Base-by-base conservation (phyloP, 176 grass and related monocot species). In the Guadua angustifolia region DNA sequence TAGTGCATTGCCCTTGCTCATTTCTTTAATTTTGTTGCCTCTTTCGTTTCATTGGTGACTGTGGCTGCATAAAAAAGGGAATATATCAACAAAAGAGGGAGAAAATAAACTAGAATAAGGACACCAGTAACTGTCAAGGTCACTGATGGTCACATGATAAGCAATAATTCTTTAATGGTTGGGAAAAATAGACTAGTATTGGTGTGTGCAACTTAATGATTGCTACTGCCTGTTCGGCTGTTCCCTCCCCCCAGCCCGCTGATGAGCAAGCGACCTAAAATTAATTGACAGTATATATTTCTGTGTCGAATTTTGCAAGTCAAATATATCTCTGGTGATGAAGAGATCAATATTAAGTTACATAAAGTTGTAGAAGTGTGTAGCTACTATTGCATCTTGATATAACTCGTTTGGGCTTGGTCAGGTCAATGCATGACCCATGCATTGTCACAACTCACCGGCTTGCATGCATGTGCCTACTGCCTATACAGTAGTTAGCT, bases 91-190 rank as follows among this genome's bases (percentile, higher is more conserved):
- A 80, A 49, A 18, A 19, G 71, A 82, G 7, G 66, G 45, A 66
- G 22, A 55, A 81, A 65, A 66, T 35, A 71, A 65, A 33, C 36
- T 64, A 73, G 22, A 70, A 82, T 73, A 90, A 78, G 39, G 71
- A 86, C 74, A 82, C 64, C 40, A 51, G 77, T 82, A 91, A 85
- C 72, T 85, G 85, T 82, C 86, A 74, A 21, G 49, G 74, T 90
- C 79, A 78, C 17, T 63, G 22, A 71, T 75, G 82, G 43, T 88
- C 51, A 81, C 77, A 91, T 66, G 70, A 80, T 70, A 26, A 47
- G 73, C 57, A 82, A 61, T 63, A 39, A 32, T 58, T 85, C 59
- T 78, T 51, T 22, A 82, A 73, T 83, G 24, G 40, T 85, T 82
- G 55, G 64, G 36, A 66, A 66, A 84, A 61, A 73, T 40, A 53